Base-by-base conservation (phyloP, 1,284 basidiomycete genomes). In the Stygiomarasmius scandens region DNA sequence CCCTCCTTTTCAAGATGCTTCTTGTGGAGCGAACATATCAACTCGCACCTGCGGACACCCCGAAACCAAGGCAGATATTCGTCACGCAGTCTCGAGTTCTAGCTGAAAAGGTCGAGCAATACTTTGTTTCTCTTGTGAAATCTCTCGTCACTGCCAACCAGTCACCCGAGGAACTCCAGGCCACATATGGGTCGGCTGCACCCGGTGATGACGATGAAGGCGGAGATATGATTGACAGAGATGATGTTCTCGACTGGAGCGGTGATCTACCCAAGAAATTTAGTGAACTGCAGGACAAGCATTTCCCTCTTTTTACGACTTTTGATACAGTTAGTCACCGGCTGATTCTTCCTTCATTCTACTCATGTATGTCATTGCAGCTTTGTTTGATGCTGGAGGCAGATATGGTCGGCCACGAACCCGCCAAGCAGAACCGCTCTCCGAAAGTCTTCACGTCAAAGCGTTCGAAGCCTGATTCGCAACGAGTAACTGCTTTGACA, bases 1-100 rank as follows among this genome's bases (percentile, higher is more conserved):
- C 86, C 0, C 87, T 90, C 80, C 71, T 89, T 0, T 87, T 85
- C 75, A 89, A 88, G 71, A 90, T 90, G 80, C 72, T 90, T 3
- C 79, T 82, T 3, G 80, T 89, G 6, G 84, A 90, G 62, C 74
- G 79, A 10, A 73, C 77, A 1, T 84, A 78, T 70, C 71, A 79
- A 44, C 60, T 73, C 24, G 67, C 68, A 14, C 64, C 63, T 14
- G 69, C 69, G 29, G 63, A 63, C 3, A 64, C 74, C 25, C 64
- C 69, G 6, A 77, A 76, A 55, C 82, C 84, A 0, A 79, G 86
- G n/a, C 89, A 91, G 64, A 70, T 91, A 1, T 91, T 91, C 61
- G 83, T 92, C 1, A 91, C 89, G 0, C 84, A 89, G 65, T 90
- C 87, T 2, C 74, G 76, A 20, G 76, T 87, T 8, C 77, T 91